Conservation (phyloP, 2,329 filamentous ascomycete species). For the Penicillium sp. region DNA sequence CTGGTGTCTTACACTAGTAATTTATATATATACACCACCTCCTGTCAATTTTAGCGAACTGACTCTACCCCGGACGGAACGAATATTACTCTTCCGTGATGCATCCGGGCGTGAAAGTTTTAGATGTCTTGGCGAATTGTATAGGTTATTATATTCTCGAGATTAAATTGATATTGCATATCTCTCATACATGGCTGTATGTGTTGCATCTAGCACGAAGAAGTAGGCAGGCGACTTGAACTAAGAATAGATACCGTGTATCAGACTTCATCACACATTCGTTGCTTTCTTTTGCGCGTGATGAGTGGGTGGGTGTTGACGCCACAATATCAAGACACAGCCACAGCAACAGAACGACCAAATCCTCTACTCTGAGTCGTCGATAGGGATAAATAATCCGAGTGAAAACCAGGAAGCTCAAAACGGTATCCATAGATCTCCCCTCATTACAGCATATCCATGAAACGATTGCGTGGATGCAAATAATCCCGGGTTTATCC, state of each 20-base stretch:
- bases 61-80: too few relatives aligned
- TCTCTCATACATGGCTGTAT: background rate
- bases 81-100: too few relatives aligned
- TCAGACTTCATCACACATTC: background rate
- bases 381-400: background rate
- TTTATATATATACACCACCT: too few relatives aligned
- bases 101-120: too few relatives aligned
- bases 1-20: too few relatives aligned
- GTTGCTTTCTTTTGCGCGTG: background rate
- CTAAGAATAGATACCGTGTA: constrained; percentile 4
- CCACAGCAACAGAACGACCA: background rate
- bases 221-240: constrained; percentile 1
- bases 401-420: background rate
- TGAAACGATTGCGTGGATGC: constrained; percentile 16
- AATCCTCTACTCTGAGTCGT: background rate
- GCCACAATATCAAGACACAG: constrained; percentile 1
- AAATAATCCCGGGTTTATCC: constrained; percentile 6
- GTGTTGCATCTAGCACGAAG: background rate
- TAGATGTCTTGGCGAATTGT: background rate
- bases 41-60: too few relatives aligned
- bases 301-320: background rate
- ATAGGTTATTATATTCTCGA: background rate
- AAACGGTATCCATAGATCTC: background rate
- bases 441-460: background rate
- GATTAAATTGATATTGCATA: background rate